Base-by-base conservation (phyloP, 352 stramenopile genomes). In the Halophytophthora polymorphica region DNA sequence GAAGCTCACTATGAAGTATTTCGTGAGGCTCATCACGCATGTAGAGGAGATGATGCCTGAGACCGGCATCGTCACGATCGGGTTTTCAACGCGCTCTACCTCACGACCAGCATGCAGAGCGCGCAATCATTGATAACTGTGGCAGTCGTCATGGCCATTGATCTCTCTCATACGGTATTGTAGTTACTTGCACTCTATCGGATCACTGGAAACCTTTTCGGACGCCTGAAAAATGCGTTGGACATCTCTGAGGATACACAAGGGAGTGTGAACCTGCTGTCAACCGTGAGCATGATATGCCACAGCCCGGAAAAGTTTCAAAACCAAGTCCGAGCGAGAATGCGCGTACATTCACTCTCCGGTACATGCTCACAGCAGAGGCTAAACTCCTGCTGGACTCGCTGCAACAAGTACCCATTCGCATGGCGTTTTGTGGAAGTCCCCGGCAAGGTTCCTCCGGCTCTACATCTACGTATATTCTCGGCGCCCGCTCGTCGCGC, bases 51-150 rank as follows among this genome's bases (percentile, higher is more conserved):
- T 52, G 15, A 53, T 55, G 33, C 56, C 56, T 3, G 33, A 49
- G 15, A 22, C 41, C 12, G 45, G 45, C 10, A 59, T 60, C 25
- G 53, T 64, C 31, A 55, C 44, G 1, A 37, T 41, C 15, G 50
- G 47, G 7, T 50, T 60, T 60, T 59, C 25, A 60, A 64, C 34
- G 36, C 56, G 8, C 17, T 55, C 17, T 60, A 59, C n/a, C 13
- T 64, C 12, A 34, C 50, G 2, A 50, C 45, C 2, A 41, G 21
- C n/a, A 55, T 60, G 56, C 56, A 56, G 40, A 31, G 34, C 15
- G 28, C 48, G 2, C 37, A 43, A 6, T 45, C 56, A 13, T 3
- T 33, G 34, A 35, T 31, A 2, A 56, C 50, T 2, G 22, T 56
- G 7, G 37, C n/a, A 23, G 43, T 31, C n/a, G 29, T 56, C 33